phyloP scores from a whole-genome alignment of 1,284 basidiomycete species.

The Cryptococcus wingfieldii region DNA sequence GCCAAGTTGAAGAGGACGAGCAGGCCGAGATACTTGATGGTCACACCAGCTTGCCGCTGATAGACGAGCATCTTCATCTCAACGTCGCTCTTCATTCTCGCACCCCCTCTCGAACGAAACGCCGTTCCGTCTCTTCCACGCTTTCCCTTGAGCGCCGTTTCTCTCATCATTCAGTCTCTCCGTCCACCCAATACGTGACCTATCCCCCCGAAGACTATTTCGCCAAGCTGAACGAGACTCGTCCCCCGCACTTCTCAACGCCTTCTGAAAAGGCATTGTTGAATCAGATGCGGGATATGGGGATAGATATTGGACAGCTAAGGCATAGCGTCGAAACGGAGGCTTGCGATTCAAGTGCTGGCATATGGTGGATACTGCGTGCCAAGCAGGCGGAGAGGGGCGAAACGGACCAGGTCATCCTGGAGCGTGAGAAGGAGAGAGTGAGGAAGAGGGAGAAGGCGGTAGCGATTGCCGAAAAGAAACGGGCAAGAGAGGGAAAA shows the following conservation, averaged over 20 bases:
- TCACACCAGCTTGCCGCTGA: conserved; percentile 15
- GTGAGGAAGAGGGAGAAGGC: conserved; percentile 27
- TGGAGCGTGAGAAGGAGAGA: conserved; percentile 24
- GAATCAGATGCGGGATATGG: conserved; percentile 67
- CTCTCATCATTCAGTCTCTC: conserved; percentile 45
- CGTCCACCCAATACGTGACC: conserved; percentile 33
- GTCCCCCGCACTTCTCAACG: conserved; percentile 79
- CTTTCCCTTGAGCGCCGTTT: conserved; percentile 50
- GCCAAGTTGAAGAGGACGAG: conserved; percentile 42
- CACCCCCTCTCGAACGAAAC: conserved; percentile 89
- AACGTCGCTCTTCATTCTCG: conserved; percentile 56
- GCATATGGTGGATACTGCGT: conserved; percentile 94
- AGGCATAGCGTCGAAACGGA: conserved; percentile 85
- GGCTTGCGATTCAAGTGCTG: conserved; percentile 87
- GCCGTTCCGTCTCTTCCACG: conserved; percentile 83
- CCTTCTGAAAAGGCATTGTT: conserved; percentile 74
- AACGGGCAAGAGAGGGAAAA: conserved; percentile 24
- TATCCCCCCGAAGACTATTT: conserved; percentile 58
- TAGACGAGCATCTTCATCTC: conserved; percentile 41
- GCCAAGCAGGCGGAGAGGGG: conserved; percentile 57
- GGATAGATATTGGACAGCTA: conserved; percentile 91
- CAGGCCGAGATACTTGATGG: conserved; percentile 17
- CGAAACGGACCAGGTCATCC: conserved; percentile 41
- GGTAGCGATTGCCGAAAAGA: conserved; percentile 18
- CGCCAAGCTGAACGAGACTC: conserved; percentile 63